Evolutionary conservation across 208 protist genomes (phyloP).

Genomic region (Wallacemonas sp.): DNA sequence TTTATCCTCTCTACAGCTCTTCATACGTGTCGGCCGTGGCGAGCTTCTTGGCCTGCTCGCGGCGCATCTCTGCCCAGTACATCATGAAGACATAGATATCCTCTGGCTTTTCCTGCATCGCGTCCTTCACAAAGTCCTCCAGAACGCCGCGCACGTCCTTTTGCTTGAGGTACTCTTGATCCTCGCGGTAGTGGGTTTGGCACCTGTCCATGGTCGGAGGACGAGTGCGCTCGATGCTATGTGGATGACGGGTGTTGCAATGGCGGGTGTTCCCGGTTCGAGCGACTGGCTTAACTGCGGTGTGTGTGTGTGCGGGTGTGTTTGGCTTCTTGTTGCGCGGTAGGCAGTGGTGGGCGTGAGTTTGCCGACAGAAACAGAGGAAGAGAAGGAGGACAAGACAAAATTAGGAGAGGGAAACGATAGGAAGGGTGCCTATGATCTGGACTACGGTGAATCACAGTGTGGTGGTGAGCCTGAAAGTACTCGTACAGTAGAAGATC

Average conservation of each 20-base stretch:
- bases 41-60: background rate
- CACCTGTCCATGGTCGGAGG: slow-evolving; percentile 2
- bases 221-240: too few relatives aligned
- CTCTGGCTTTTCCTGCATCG: slow-evolving; percentile 45
- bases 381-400: too few relatives aligned
- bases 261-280: background rate
- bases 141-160: slow-evolving; percentile 51
- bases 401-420: too few relatives aligned
- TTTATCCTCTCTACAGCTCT: slow-evolving; percentile 10
- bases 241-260: background rate
- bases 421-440: too few relatives aligned
- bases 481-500: too few relatives aligned
- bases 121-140: slow-evolving; percentile 55
- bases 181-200: slow-evolving; percentile 27
- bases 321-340: too few relatives aligned
- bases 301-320: too few relatives aligned
- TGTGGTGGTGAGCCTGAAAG: too few relatives aligned
- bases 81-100: slow-evolving; percentile 57
- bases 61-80: slow-evolving; percentile 30
- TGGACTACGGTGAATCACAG: too few relatives aligned
- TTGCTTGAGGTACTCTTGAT: slow-evolving; percentile 60
- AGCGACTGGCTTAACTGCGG: too few relatives aligned
- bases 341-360: too few relatives aligned
- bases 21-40: background rate
- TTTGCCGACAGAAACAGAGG: too few relatives aligned